Base-by-base conservation (phyloP, 371 early-diverging fungal species). In the Mucor piriformis region DNA sequence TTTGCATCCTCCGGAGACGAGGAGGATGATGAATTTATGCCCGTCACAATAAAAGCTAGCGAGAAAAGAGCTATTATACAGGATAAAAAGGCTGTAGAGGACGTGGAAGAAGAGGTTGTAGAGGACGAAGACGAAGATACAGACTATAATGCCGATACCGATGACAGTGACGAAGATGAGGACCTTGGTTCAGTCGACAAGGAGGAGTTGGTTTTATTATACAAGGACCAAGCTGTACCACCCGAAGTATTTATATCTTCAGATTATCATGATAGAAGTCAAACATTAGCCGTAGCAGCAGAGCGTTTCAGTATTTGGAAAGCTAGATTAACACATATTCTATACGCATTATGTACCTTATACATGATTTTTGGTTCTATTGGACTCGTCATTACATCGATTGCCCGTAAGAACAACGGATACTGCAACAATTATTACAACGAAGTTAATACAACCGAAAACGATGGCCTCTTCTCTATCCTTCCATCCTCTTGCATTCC, bases 401-500 rank as follows among this genome's bases (percentile, higher is more conserved):
- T 59, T 33, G 56, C 52, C 6, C 59, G 65, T 18, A 46, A 50
- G 11, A 40, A 55, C 32, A 64, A 64, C 43, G 60, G 65, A 5
- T 64, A 64, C 43, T 64, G 65, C 15, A 18, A 35, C 32, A 55
- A 24, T 16, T 40, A 46, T 7, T 35, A 54, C 4, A 12, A 37
- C 6, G 21, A 23, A 25, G 23, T 25, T 10, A 34, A 44, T 8
- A 23, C 47, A 40, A 47, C 38, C 40, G 48, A 50, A 35, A 24
- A 35, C n/a, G 34, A 33, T 24, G n/a, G 24, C 21, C 23, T 50
- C 1, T 43, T 51, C 2, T 67, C 63, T 11, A 13, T 53, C 3
- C 29, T 57, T 13, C 67, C 64, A 16, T 54, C 50, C 0, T 23
- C 57, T 5, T 69, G 69, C 24, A 69, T 69, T 24, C 69, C 69